Evolutionary conservation across 352 stramenopile genomes (phyloP).

Genomic region (Phytopythium cucurbitacearum): DNA sequence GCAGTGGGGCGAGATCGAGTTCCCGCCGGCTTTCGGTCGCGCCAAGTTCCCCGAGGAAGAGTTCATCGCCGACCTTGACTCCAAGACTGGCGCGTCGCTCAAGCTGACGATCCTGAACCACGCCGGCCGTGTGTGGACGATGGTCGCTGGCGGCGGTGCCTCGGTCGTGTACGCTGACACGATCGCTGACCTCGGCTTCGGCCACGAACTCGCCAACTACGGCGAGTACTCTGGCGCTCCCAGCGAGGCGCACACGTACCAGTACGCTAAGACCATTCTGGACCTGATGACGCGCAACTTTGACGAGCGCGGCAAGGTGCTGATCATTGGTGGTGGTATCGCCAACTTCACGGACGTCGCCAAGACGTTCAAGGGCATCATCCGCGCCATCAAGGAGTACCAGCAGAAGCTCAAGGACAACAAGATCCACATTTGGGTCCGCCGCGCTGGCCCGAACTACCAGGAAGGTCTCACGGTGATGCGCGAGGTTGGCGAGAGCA

Average conservation of each 20-base stretch:
- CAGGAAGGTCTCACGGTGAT: constrained; percentile 94
- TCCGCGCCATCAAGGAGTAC: constrained; percentile 92
- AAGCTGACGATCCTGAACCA: constrained; percentile 98
- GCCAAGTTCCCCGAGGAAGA: constrained; percentile 95
- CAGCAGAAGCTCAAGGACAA: constrained; percentile 89
- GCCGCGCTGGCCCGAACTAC: constrained; percentile 95
- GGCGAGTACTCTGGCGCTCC: constrained; percentile 97
- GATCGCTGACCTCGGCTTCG: constrained; percentile 93
- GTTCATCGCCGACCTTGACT: constrained; percentile 94
- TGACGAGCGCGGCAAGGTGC: constrained; percentile 90
- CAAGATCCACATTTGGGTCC: constrained; percentile 94
- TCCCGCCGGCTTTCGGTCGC: constrained; percentile 94
- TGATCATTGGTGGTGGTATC: constrained; percentile 97
- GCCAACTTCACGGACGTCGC: constrained; percentile 98
- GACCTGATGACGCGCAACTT: constrained; percentile 93
- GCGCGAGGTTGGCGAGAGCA: constrained; percentile 84
- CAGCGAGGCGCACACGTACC: constrained; percentile 94
- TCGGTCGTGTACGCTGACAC: constrained; percentile 97
- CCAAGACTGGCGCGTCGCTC: constrained; percentile 93
- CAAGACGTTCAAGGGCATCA: constrained; percentile 97
- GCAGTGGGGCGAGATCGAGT: constrained; percentile 93
- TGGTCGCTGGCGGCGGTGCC: constrained; percentile 95
- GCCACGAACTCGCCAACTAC: constrained; percentile 95
- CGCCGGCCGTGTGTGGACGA: constrained; percentile 94
- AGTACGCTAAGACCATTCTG: constrained; percentile 97